Evolutionary conservation across 108 stramenopile genomes (phyloP), one percentile per base, ranked within the genome.

Genomic region (Pseudonitzschia pungens): DNA sequence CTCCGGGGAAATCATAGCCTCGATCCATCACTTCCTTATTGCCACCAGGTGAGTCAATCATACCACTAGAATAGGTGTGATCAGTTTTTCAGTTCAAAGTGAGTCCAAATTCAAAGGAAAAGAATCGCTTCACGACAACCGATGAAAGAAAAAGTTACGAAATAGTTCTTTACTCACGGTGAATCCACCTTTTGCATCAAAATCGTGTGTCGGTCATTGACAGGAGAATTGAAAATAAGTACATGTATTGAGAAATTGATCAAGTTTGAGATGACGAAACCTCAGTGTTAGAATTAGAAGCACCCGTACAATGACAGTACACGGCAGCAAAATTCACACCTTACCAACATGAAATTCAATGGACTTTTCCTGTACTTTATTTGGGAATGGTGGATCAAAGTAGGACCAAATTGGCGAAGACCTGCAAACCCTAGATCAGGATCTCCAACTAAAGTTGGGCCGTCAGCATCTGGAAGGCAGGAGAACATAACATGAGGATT

Each of bases 381-480:
- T 60, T 92, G 84, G 10, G 97, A 92, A 77, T 99, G 99, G 77
- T 99, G 97, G 8, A 98, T 92, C 60, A 99, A 82, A 2, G 91
- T 93, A 7, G 97, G 97, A 15, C 99, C 99, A 76, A 97, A 99
- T 48, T 91, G 87, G 6, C 97, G 81, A 33, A 99, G 75, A 52
- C 75, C 91, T 41, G 77, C 68, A 70, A 99, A 99, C 11, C 99
- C 99, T 79, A 98, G 87, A 81, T 99, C 99, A 0, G 99, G 99
- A 83, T 98, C 96, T 15, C 97, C 96, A 20, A 98, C 85, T 21
- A 95, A 67, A n/a, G n/a, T n/a, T n/a, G n/a, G n/a, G n/a, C 82
- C 76, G 33, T 74, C 74, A 32, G 78, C 75, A 62, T 73, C 77
- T 55, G n/a, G 24, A 2, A 55, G 7, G 26, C n/a, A 9, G 54